These are phyloP conservation scores for Neofusicoccum parvum DNA, from an alignment of 2,329 filamentous ascomycete genomes.

Conservation along the genomic window DNA sequence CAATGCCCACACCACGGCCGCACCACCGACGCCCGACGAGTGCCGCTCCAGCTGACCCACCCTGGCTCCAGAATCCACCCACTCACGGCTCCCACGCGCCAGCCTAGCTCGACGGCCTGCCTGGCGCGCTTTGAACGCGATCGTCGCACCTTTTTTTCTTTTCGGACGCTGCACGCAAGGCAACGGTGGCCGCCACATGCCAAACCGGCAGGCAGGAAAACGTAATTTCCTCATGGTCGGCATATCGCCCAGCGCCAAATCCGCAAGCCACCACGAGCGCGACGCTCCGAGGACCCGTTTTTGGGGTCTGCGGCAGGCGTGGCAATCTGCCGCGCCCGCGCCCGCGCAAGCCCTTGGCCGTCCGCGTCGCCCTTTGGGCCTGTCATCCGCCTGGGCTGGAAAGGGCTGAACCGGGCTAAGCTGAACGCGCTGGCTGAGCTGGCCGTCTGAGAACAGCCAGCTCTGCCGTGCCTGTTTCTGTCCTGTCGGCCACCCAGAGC, in stretches of 20 bases:
- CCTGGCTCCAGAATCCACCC: not conserved
- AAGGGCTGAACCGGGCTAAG: not conserved
- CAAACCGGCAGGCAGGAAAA: too few relatives aligned
- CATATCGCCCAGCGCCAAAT: not conserved
- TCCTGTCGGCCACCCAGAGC: not conserved
- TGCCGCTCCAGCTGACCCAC: conserved; percentile 18
- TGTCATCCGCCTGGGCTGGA: not conserved
- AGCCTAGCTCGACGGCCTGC: conserved; percentile 4
- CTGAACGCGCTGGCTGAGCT: conserved; percentile 6
- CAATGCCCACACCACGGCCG: not conserved
- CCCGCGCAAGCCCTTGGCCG: not conserved
- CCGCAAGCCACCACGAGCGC: not conserved
- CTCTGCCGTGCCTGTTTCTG: not conserved
- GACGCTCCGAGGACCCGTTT: conserved; percentile 1
- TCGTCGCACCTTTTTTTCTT: conserved; percentile 9
- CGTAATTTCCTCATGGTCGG: not conserved
- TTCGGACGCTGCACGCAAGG: conserved; percentile 10
- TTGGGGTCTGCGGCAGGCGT: conserved; percentile 11
- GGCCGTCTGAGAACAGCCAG: conserved; percentile 1
- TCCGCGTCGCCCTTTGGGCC: too few relatives aligned
- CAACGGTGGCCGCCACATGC: conserved; percentile 1
- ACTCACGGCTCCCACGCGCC: conserved; percentile 2
- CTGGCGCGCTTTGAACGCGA: conserved; percentile 9
- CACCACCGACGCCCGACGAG: conserved; percentile 6
- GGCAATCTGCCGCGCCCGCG: not conserved